phyloP scores from a whole-genome alignment of 2,329 filamentous ascomycete species.

The Fusarium phyllophilum region DNA sequence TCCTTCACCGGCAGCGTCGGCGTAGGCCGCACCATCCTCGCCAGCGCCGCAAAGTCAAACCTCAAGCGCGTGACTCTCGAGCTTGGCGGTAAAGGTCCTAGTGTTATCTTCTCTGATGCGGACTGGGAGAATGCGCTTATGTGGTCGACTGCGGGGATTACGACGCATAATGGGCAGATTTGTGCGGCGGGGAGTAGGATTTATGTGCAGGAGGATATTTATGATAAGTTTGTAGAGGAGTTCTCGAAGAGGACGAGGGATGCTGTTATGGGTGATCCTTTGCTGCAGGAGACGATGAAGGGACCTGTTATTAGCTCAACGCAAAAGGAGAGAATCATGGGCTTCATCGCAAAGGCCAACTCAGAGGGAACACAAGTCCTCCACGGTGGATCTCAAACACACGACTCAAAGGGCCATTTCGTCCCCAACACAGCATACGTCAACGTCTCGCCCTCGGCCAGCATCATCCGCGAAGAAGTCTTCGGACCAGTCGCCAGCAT shows the following conservation, averaged over 20 bases:
- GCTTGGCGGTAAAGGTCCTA: conserved; percentile 74
- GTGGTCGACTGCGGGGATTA: conserved; percentile 50
- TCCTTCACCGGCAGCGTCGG: conserved; percentile 78
- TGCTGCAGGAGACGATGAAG: conserved; percentile 47
- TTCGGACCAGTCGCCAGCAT: conserved; percentile 28
- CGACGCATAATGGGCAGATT: conserved; percentile 67
- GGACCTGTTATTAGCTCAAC: conserved; percentile 63
- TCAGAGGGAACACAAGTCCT: conserved; percentile 27
- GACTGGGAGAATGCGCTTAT: conserved; percentile 72
- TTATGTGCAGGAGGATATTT: conserved; percentile 65
- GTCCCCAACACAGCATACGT: conserved; percentile 46
- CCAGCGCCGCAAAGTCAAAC: conserved; percentile 76
- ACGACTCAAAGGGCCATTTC: conserved; percentile 39
- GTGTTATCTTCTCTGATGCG: conserved; percentile 69
- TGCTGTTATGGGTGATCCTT: conserved; percentile 38
- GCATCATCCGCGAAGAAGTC: conserved; percentile 26
- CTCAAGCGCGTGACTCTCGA: conserved; percentile 81
- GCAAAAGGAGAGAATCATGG: conserved; percentile 65
- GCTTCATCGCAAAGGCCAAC: conserved; percentile 46
- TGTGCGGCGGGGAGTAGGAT: conserved; percentile 68
- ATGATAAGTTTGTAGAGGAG: conserved; percentile 51
- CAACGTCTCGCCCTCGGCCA: conserved; percentile 30
- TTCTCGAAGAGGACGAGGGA: conserved; percentile 9
- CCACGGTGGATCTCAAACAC: conserved; percentile 16
- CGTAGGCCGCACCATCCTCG: conserved; percentile 75